Evolutionary conservation across 257 asterid genomes (phyloP), one percentile per base, ranked within the genome.

Genomic region (Primulina tabacum): DNA sequence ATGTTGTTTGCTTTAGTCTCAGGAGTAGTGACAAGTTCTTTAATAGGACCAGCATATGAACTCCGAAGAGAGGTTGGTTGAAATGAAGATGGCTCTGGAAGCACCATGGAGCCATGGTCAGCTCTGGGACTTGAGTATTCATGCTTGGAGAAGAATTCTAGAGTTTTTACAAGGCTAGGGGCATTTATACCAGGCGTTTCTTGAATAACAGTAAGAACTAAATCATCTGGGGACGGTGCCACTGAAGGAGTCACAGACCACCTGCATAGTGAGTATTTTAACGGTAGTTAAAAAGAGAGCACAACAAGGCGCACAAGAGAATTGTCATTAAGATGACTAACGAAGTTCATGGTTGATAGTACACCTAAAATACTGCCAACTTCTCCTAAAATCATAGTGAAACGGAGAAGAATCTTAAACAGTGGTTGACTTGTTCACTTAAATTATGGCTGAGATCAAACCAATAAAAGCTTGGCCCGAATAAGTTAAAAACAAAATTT

Each of bases 111-210:
- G 43, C 59, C 69, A 61, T 69, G 78, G 59, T 74, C 68, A 64
- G 65, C 74, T 47, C 72, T 77, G 60, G 84, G 80, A 79, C 78
- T 78, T 29, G 85, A 59, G 80, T 58, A 67, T 62, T 75, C 85
- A 78, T 71, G 71, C 61, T 68, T 78, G 52, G 84, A 75, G 75
- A 71, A 67, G 9, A 71, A 70, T 64, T 80, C 79, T 53, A 81
- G 78, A 68, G 82, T 81, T 62, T 79, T 62, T 40, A 61, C 56
- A 56, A 75, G 80, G 53, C 73, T 64, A 64, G 69, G 70, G 64
- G 72, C 76, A 75, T 75, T 33, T 52, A 72, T 16, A 62, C 63
- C 75, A 4, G 95, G 96, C 7, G 96, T 89, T 82, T 89, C 96
- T 72, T 78, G 80, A 63, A 89, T 90, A 67, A 85, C 35, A 33